Percentiles rank a stretch among this genome's conserved stretches.
These are phyloP conservation scores for Selaginella moellendorffii DNA, from an alignment of 75 land plant species.

Conservation along the genomic window DNA sequence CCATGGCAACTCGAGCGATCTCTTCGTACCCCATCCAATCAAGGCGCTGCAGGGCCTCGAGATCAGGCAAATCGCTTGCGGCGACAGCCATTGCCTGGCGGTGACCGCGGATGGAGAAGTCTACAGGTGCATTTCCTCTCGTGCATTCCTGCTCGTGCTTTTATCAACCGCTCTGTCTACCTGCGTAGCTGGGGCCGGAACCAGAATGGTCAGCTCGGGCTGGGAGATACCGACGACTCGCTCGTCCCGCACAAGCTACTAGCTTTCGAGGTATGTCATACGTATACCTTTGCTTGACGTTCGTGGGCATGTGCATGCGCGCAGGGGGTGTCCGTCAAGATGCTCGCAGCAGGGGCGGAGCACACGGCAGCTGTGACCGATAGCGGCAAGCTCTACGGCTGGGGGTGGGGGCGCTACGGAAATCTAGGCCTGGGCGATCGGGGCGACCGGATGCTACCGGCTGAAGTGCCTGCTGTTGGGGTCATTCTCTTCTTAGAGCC, in stretches of 20 bases:
- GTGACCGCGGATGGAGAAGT: conserved; percentile 69
- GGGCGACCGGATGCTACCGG: conserved; percentile 65
- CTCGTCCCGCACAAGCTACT: conserved; percentile 61
- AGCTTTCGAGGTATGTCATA: conserved; percentile 50
- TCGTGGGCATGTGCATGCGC: neutral
- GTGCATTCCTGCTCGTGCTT: neutral
- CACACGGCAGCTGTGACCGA: conserved; percentile 92
- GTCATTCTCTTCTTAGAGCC: too few relatives aligned
- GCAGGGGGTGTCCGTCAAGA: conserved; percentile 71
- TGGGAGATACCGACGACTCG: conserved; percentile 73
- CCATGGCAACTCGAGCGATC: conserved; percentile 95
- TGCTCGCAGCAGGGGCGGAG: conserved; percentile 98
- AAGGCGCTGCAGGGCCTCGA: conserved; percentile 54
- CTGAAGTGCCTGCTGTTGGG: conserved; percentile 44
- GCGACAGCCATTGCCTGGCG: conserved; percentile 93
- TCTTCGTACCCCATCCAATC: conserved; percentile 80
- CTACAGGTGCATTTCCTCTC: conserved; percentile 36
- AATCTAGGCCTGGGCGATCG: conserved; percentile 89
- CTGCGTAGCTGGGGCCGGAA: conserved; percentile 80
- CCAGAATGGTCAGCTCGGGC: conserved; percentile 98
- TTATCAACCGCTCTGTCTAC: neutral
- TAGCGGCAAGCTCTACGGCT: conserved; percentile 86
- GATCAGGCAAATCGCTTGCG: conserved; percentile 94
- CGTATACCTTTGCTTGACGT: neutral
- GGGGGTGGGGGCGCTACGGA: conserved; percentile 99